These are phyloP conservation scores for Alternaria brassicicola DNA, from an alignment of 2,329 filamentous ascomycete genomes.

Conservation along the genomic window DNA sequence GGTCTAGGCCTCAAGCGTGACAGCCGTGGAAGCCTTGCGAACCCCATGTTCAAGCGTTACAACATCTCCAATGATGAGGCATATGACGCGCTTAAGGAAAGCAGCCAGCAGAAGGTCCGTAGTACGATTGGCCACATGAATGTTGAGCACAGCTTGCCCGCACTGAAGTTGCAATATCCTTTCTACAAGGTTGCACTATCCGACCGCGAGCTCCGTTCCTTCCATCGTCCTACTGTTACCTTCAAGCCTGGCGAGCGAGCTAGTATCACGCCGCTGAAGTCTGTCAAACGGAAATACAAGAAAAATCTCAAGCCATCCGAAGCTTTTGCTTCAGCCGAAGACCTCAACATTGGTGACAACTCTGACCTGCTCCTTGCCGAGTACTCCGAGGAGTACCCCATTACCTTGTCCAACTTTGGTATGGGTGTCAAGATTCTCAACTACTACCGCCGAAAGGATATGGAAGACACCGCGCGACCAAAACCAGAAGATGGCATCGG, in stretches of 20 bases:
- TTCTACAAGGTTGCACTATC: conserved; percentile 90
- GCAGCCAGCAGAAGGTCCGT: conserved; percentile 93
- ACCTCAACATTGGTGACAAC: conserved; percentile 87
- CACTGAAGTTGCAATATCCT: conserved; percentile 88
- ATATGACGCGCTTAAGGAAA: conserved; percentile 94
- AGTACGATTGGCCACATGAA: conserved; percentile 88
- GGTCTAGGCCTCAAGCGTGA: conserved; percentile 67
- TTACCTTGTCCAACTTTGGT: conserved; percentile 91
- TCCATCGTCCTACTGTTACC: conserved; percentile 79
- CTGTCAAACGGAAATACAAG: conserved; percentile 76
- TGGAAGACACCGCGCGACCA: conserved; percentile 74
- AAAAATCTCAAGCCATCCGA: conserved; percentile 80
- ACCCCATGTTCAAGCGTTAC: conserved; percentile 79
- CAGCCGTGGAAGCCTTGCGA: conserved; percentile 71
- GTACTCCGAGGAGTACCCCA: conserved; percentile 93
- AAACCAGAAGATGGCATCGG: conserved; percentile 75
- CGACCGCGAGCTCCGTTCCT: conserved; percentile 74
- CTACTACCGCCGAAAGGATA: conserved; percentile 86
- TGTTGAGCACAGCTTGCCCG: conserved; percentile 94
- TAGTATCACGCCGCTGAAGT: conserved; percentile 72
- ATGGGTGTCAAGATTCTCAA: conserved; percentile 98
- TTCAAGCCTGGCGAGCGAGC: conserved; percentile 74
- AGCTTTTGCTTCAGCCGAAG: conserved; percentile 78
- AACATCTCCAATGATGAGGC: conserved; percentile 96
- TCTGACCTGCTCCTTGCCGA: conserved; percentile 87